Evolutionary conservation across 106 monocot species (phyloP).

Genomic region (Dioscorea dumetorum): DNA sequence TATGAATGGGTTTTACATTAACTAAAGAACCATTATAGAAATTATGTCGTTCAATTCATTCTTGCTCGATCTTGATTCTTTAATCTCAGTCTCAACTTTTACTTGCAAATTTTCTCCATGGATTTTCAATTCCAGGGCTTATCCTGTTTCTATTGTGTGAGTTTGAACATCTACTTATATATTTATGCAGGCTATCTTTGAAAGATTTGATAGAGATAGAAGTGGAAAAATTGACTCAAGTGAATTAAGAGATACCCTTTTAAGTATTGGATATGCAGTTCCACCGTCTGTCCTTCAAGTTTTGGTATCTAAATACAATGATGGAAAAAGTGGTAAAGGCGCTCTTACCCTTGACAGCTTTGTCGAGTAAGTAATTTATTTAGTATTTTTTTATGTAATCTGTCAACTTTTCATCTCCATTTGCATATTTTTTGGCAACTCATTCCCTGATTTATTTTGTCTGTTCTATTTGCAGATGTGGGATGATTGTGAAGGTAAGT

Average conservation of each 20-base stretch:
- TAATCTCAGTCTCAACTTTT: too few species aligned
- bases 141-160: neutral
- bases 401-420: neutral
- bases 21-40: too few species aligned
- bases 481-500: constrained; percentile 56
- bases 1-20: too few species aligned
- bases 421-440: neutral
- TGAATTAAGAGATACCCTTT: constrained; percentile 67
- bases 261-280: constrained; percentile 71
- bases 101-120: too few species aligned
- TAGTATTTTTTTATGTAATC: neutral
- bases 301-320: constrained; percentile 55
- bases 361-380: constrained; percentile 47
- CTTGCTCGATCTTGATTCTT: too few species aligned
- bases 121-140: neutral
- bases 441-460: neutral
- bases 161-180: neutral
- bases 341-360: constrained; percentile 65
- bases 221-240: constrained; percentile 68
- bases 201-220: constrained; percentile 69
- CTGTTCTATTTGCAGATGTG: constrained; percentile 47
- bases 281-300: constrained; percentile 53
- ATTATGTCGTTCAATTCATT: too few species aligned
- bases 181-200: constrained; percentile 49
- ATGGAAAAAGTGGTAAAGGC: constrained; percentile 17